A percentile compares a stretch with the other conserved stretches of the same genome.
These are phyloP conservation scores for Adansonia madagascariensis DNA, from an alignment of 441 rosid genomes.

Conservation along the genomic window DNA sequence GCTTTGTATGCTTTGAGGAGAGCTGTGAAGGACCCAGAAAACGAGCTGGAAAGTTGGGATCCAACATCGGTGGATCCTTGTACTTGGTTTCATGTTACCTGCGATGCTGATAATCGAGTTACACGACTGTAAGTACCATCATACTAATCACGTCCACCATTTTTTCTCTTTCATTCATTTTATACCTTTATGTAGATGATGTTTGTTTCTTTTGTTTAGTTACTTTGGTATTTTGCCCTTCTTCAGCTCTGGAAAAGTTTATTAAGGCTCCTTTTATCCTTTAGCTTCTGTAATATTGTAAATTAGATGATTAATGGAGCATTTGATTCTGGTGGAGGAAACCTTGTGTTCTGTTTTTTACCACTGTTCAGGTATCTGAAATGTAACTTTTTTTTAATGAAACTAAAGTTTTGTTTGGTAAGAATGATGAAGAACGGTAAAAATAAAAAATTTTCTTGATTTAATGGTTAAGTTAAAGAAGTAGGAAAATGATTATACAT, in stretches of 20 bases:
- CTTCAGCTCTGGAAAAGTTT: background rate
- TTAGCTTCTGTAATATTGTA: background rate
- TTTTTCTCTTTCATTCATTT: background rate
- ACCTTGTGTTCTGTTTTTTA: background rate
- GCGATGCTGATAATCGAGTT: constrained; percentile 59
- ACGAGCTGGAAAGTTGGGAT: constrained; percentile 77
- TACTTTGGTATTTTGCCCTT: background rate
- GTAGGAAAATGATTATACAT: too few relatives aligned
- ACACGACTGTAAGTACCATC: constrained; percentile 57
- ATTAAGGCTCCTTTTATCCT: too few relatives aligned
- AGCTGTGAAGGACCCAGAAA: constrained; percentile 65
- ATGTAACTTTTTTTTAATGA: background rate
- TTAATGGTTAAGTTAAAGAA: too few relatives aligned
- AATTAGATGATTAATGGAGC: background rate
- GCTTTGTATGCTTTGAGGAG: constrained; percentile 65
- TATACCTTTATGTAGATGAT: background rate
- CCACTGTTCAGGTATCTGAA: constrained; percentile 24
- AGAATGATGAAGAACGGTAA: too few relatives aligned
- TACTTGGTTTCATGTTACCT: constrained; percentile 83
- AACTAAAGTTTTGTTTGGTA: too few relatives aligned
- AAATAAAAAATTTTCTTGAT: too few relatives aligned
- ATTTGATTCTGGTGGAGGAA: background rate
- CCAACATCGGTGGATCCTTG: constrained; percentile 81
- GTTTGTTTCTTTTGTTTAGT: background rate
- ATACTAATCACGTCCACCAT: background rate